Evolutionary conservation across 1,139 yeast species (phyloP), one percentile per base, ranked within the genome.

Genomic region (Saccharomyces hybrid): DNA sequence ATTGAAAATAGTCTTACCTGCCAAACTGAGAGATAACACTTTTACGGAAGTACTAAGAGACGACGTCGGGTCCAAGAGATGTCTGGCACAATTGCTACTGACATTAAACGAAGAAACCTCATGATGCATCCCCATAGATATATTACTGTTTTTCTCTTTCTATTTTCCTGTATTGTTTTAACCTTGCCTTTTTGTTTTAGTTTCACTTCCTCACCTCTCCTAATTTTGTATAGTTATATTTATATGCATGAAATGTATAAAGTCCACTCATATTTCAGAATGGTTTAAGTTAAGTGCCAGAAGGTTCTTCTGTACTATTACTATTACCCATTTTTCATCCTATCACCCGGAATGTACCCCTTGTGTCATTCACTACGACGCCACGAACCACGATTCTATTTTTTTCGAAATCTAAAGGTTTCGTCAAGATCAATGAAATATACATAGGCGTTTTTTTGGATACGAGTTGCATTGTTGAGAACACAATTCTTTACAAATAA

Each of bases 51-150:
- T 87, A 4, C 77, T 93, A 58, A 84, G 86, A 62, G 98, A 91
- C 65, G 99, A 93, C 68, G 80, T 82, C 5, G 91, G 93, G 11
- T 89, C 98, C 8, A 88, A 87, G 67, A 80, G 93, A 63, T 89
- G 97, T 66, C 76, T 93, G 59, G 86, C 93, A 2, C 96, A 90
- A 70, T 76, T 93, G 52, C 76, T 93, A 61, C 77, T 87, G 54
- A 88, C 88, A 63, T 77, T 93, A 59, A 67, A 66, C 54, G 72
- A 68, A 50, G 69, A 63, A 48, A 50, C 58, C 54, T 32, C 42
- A 38, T 38, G 44, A 38, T 46, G 48, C 31, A 26, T 46, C 13
- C 28, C 31, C 48, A 46, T 46, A 38, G 44, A 38, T 38, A 38
- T 38, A 38, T 38, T 38, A 20, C 48, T 26, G 23, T 27, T 27